Evolutionary conservation across 2,329 filamentous ascomycete genomes (phyloP), one percentile per base, ranked within the genome.

Genomic region (Phymatotrichopsis omnivora): DNA sequence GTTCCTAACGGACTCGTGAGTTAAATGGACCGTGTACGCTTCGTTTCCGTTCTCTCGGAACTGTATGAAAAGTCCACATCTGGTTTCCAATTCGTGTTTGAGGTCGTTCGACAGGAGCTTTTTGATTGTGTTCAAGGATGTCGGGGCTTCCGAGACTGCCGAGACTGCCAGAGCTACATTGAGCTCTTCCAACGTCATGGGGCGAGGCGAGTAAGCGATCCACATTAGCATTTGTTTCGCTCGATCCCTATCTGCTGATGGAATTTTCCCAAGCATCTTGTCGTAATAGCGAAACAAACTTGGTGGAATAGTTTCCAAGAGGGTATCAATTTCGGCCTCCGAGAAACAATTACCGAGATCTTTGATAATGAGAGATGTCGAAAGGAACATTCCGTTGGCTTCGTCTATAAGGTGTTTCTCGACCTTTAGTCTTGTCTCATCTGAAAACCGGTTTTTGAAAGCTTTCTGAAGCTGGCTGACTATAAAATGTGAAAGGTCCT

Each of bases 201-300:
- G 42, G 2, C 35, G 17, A 12, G 42, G 33, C 16, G 42, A 33
- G 12, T 45, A 39, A 16, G 10, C 20, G 22, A 45, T 45, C 42
- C 42, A 45, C 35, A 45, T 45, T 4, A 45, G 14, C 7, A 45
- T 39, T 23, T 27, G n/a, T 17, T 45, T 33, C 14, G 42, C 28
- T 31, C 42, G 16, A n/a, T 37, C 19, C 4, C 3, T 14, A 28
- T 32, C 17, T 5, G 36, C 42, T 5, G 6, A 7, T 11, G 17
- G 25, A 11, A 37, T 38, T 14, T 22, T 44, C 2, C 20, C 33
- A 24, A 44, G 33, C 5, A 19, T 32, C 19, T 7, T 30, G 7
- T 37, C 33, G n/a, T 44, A 44, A 19, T 37, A 44, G 36, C 17
- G 33, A 22, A 30, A 44, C 19, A 44, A 37, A 11, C 23, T 29